These are phyloP conservation scores for Ogataea thermomethanolica DNA, from an alignment of 805 yeast species.

Conservation along the genomic window DNA sequence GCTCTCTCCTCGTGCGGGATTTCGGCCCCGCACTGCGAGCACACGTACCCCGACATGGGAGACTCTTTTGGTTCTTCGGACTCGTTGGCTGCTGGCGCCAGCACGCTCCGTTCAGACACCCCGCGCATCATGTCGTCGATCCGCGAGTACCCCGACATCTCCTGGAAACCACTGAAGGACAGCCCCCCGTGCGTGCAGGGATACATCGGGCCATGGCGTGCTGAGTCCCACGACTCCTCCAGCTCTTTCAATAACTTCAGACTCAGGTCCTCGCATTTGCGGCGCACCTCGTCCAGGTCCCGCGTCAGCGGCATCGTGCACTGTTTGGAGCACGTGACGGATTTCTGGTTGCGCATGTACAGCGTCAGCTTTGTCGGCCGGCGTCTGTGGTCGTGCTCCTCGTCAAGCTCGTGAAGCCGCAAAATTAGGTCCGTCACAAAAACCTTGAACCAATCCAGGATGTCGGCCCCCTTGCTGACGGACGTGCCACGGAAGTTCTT, in stretches of 20 bases:
- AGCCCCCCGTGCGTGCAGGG: constrained; percentile 52
- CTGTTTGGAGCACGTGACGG: constrained; percentile 39
- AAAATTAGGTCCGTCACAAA: constrained; percentile 75
- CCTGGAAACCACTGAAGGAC: constrained; percentile 52
- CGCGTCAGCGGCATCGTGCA: constrained; percentile 36
- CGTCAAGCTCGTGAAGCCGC: constrained; percentile 69
- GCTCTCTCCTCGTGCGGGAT: constrained; percentile 7
- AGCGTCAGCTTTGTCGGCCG: constrained; percentile 57
- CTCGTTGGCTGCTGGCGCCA: neutral
- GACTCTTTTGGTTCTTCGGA: neutral
- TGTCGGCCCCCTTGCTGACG: constrained; percentile 52
- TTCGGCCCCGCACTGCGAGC: constrained; percentile 16
- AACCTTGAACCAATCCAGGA: constrained; percentile 75
- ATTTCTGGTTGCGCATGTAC: constrained; percentile 29
- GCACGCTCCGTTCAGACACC: neutral
- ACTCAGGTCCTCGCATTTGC: constrained; percentile 23
- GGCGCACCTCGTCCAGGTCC: constrained; percentile 37
- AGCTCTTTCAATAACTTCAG: constrained; percentile 21
- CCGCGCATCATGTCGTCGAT: constrained; percentile 7
- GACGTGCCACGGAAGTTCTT: constrained; percentile 68
- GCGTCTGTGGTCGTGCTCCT: constrained; percentile 45
- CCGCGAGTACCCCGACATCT: constrained; percentile 19
- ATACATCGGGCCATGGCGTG: constrained; percentile 32
- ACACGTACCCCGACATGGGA: constrained; percentile 1
- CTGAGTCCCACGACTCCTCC: constrained; percentile 26